phyloP scores from a whole-genome alignment of 2,329 filamentous ascomycete species.

The Sodiomyces alkalinus region DNA sequence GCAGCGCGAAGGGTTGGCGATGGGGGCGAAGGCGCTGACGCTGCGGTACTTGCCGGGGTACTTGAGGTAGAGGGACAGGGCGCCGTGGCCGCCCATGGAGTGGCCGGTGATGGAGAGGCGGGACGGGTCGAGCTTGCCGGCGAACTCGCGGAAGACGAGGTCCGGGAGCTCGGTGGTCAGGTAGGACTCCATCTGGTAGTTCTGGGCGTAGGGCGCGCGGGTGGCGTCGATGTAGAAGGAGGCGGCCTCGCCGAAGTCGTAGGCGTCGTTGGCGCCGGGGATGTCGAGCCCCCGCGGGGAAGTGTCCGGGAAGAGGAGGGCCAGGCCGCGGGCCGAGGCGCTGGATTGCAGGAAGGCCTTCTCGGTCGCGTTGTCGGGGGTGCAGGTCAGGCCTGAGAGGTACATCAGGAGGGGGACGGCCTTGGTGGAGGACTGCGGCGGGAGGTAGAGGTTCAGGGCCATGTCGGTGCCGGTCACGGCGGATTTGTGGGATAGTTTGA shows the following conservation, averaged over 20 bases:
- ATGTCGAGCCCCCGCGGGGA: conserved; percentile 74
- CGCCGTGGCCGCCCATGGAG: conserved; percentile 95
- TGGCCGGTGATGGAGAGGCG: conserved; percentile 81
- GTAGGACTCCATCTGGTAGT: conserved; percentile 95
- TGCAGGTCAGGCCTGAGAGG: conserved; percentile 88
- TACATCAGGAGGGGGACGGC: conserved; percentile 77
- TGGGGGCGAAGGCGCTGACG: conserved; percentile 82
- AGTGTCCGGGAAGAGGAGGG: conserved; percentile 91
- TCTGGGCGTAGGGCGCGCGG: conserved; percentile 51
- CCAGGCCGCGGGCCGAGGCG: conserved; percentile 68
- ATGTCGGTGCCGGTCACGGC: conserved; percentile 71
- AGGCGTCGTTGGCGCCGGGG: conserved; percentile 71
- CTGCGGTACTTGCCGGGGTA: conserved; percentile 82
- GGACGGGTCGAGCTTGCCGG: conserved; percentile 47
- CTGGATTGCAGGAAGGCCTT: conserved; percentile 84
- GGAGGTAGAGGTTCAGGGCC: conserved; percentile 85
- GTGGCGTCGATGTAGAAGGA: conserved; percentile 92
- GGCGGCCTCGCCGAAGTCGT: conserved; percentile 83
- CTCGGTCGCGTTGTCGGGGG: conserved; percentile 69
- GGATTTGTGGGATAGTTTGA: conserved; percentile 84
- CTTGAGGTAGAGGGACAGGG: conserved; percentile 80
- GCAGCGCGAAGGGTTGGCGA: conserved; percentile 70
- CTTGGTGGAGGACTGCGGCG: conserved; percentile 45
- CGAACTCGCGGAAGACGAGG: conserved; percentile 57
- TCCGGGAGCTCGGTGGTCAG: conserved; percentile 75